A percentile compares a stretch with the other conserved stretches of the same genome.
These are phyloP conservation scores for Parathielavia hyrcaniae DNA, from an alignment of 495 filamentous ascomycete species.

Conservation along the genomic window DNA sequence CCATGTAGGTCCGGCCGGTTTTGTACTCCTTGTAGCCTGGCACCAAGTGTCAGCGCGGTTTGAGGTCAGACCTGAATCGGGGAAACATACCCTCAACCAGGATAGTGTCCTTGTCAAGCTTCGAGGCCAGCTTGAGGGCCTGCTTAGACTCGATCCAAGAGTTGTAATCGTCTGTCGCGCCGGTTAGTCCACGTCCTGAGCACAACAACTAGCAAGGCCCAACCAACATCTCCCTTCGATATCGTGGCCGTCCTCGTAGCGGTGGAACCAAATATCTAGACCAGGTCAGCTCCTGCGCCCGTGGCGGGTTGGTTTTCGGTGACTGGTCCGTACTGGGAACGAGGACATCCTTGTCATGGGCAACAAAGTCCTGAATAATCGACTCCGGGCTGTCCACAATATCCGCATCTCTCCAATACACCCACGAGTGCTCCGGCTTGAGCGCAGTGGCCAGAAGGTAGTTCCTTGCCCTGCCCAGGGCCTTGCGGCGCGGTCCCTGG, in stretches of 20 bases:
- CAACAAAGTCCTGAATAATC: conserved; percentile 92
- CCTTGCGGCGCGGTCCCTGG: conserved; percentile 84
- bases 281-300: conserved; percentile 27
- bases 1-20: conserved; percentile 82
- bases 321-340: conserved; percentile 73
- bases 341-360: conserved; percentile 85
- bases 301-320: neutral
- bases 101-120: conserved; percentile 69
- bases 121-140: conserved; percentile 62
- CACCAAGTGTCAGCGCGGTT: conserved; percentile 2
- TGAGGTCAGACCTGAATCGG: neutral
- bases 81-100: conserved; percentile 67
- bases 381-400: conserved; percentile 81
- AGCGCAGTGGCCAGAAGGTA: conserved; percentile 80
- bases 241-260: conserved; percentile 73
- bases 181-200: conserved; percentile 18
- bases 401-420: conserved; percentile 98
- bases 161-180: conserved; percentile 81
- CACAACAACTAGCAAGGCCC: conserved; percentile 8
- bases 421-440: conserved; percentile 93
- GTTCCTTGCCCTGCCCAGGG: conserved; percentile 84
- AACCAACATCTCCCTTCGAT: conserved; percentile 89
- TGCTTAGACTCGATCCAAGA: conserved; percentile 95
- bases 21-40: conserved; percentile 86
- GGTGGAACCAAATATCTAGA: conserved; percentile 95